These are phyloP conservation scores for Globisporangium spiculum DNA, from an alignment of 352 stramenopile species.

Conservation along the genomic window DNA sequence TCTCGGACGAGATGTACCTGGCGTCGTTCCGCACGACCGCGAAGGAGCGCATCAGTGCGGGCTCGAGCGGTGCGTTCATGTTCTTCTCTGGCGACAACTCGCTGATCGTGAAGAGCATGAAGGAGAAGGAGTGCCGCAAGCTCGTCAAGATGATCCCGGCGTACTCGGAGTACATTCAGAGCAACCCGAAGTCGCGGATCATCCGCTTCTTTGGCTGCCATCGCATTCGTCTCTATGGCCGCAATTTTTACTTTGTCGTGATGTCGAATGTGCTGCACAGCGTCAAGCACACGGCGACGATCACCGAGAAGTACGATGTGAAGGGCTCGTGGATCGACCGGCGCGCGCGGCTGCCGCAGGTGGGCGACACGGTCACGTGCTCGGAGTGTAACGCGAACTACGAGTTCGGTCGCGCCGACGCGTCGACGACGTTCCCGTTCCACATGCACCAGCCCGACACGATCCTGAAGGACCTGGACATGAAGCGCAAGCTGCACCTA, in stretches of 20 bases:
- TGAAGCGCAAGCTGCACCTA: slow-evolving; percentile 44
- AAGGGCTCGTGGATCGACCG: slow-evolving; percentile 77
- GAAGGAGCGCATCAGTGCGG: slow-evolving; percentile 75
- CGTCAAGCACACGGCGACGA: slow-evolving; percentile 48
- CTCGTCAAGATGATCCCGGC: slow-evolving; percentile 69
- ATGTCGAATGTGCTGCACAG: slow-evolving; percentile 81
- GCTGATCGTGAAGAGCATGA: slow-evolving; percentile 80
- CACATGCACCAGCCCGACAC: slow-evolving; percentile 66
- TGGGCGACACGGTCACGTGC: slow-evolving; percentile 57
- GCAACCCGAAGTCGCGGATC: slow-evolving; percentile 60
- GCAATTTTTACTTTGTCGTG: slow-evolving; percentile 80
- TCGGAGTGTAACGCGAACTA: slow-evolving; percentile 64
- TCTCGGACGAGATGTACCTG: slow-evolving; percentile 69
- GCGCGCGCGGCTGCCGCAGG: slow-evolving; percentile 40
- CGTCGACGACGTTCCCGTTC: slow-evolving; percentile 24
- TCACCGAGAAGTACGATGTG: slow-evolving; percentile 73
- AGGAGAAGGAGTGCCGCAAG: slow-evolving; percentile 65
- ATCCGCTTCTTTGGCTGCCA: slow-evolving; percentile 88
- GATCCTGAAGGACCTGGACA: slow-evolving; percentile 71
- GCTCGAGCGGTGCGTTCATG: slow-evolving; percentile 79
- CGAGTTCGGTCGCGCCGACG: slow-evolving; percentile 33
- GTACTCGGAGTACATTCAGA: slow-evolving; percentile 65
- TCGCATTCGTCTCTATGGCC: slow-evolving; percentile 70
- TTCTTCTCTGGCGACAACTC: slow-evolving; percentile 78
- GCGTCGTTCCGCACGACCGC: slow-evolving; percentile 70